Conservation (phyloP, 1,139 yeast species). For the Hyphopichia fennica region DNA sequence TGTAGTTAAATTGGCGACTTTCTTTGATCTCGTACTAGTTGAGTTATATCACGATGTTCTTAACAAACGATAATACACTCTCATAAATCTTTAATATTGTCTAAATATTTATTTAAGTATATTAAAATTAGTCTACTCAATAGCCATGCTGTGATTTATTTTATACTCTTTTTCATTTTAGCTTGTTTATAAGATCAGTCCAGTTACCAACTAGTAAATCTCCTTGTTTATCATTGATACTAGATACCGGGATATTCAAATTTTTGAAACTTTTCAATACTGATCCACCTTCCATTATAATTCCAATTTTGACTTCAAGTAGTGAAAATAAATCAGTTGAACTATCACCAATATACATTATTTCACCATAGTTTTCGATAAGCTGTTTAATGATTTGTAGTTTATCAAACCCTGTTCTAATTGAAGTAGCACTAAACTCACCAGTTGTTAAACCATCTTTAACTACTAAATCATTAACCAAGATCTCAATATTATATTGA, state of each 20-base stretch:
- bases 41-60: no score
- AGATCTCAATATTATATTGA: conserved; percentile 20
- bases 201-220: conserved; percentile 13
- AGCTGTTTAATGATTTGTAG: conserved; percentile 24
- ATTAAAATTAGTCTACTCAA: no score
- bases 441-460: conserved; percentile 42
- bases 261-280: conserved; percentile 6
- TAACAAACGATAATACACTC: no score
- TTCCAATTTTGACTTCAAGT: conserved; percentile 49
- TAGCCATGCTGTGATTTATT: no score
- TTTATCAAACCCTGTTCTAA: conserved; percentile 64
- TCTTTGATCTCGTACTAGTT: no score
- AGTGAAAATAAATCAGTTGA: conserved; percentile 60
- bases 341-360: conserved; percentile 66
- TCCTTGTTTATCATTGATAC: not conserved
- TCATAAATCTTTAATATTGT: no score
- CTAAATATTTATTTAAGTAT: no score
- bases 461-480: conserved; percentile 54
- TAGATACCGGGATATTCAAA: not conserved
- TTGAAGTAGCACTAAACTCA: conserved; percentile 18
- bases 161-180: no score
- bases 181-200: conserved; percentile 4
- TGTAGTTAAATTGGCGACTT: no score
- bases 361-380: conserved; percentile 9
- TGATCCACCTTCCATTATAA: conserved; percentile 41